These are phyloP conservation scores for Tetraselmis chui DNA, from an alignment of 139 green algal genomes.

Conservation along the genomic window DNA sequence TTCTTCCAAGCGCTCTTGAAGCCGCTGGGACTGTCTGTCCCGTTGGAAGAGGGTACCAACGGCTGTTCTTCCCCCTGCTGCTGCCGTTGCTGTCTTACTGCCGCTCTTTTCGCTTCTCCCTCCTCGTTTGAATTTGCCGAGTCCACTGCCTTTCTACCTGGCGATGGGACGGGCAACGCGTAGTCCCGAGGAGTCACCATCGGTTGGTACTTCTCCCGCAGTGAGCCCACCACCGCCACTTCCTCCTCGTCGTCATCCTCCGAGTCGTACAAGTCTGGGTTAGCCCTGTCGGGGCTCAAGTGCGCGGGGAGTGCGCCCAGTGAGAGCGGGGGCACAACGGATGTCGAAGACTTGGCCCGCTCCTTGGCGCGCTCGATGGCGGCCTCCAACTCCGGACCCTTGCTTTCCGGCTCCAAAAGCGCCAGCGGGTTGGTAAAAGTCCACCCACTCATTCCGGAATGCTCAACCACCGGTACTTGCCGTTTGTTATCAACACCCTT, in stretches of 20 bases:
- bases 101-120: neutral
- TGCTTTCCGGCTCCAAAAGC: neutral
- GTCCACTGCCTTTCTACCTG: neutral
- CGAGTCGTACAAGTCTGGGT: neutral
- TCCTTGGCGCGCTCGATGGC: neutral
- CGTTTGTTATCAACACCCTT: neutral
- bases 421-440: neutral
- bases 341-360: neutral
- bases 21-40: neutral
- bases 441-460: neutral
- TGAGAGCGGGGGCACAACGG: neutral
- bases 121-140: neutral
- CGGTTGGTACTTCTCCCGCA: neutral
- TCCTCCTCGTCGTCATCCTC: neutral
- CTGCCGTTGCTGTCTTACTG: neutral
- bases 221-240: neutral
- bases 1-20: neutral
- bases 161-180: neutral
- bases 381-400: neutral
- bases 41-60: neutral
- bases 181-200: neutral
- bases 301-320: neutral
- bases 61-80: neutral
- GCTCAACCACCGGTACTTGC: too few species aligned
- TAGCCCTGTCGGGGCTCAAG: neutral